Base-by-base conservation (phyloP, 495 filamentous ascomycete species). In the Hypoxylon cercidicola region DNA sequence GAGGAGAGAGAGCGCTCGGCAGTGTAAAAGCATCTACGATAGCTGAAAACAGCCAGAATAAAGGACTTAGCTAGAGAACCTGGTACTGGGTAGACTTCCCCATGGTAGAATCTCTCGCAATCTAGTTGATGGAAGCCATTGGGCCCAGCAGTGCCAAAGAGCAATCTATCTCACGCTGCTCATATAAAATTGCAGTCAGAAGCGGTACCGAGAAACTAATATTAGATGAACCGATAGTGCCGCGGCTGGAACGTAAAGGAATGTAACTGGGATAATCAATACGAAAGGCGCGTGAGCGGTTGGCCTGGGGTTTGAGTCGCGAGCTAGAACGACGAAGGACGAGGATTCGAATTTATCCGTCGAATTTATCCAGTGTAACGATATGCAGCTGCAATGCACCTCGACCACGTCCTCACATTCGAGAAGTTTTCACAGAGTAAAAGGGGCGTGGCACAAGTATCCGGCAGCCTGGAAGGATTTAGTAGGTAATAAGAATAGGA, bases 351-450 rank as follows among this genome's bases (percentile, higher is more conserved):
- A 45, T 68, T 68, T 68, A 68, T 15, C 65, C 65, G 65, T 37
- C 50, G 54, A 39, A 63, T 63, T 68, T 63, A 68, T 68, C 65
- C 65, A 55, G 55, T 68, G 59, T 45, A 60, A 68, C 65, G 45
- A 44, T 60, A 63, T 60, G 54, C 49, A 68, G 64, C 49, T 68
- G 54, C 41, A 50, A 59, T 68, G 64, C 64, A 68, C 47, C 58
- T 51, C 37, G 35, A 59, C 58, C 28, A 43, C 43, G 44, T 55
- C 54, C 53, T 62, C 58, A 39, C 48, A 48, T 51, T 54, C 54
- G 34, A 54, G 64, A 44, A 62, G 48, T 16, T 44, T 6, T 58
- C 12, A 44, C 48, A 15, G 15, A 61, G 43, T 49, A 35, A 46
- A 49, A 8, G 32, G 37, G 32, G 49, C 37, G 47, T 68, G 49